A percentile compares a stretch with the other conserved stretches of the same genome.
Evolutionary conservation across 148 eudicot species (phyloP).

Genomic region (Rhododendron mucronatum): DNA sequence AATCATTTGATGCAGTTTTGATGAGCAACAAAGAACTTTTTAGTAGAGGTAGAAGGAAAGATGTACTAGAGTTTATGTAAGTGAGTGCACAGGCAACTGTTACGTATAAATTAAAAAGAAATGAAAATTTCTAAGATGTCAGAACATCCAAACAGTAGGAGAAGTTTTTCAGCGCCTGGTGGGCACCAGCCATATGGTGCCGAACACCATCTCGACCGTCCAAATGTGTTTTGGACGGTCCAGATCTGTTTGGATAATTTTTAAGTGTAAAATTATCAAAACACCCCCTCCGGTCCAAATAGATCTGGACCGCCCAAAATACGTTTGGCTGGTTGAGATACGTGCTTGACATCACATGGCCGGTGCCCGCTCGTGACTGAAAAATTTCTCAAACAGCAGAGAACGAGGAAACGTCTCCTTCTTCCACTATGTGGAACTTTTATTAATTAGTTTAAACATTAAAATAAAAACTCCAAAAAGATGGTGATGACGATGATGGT

Average conservation of each 20-base stretch:
- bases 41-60: constrained; percentile 15
- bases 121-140: constrained; percentile 19
- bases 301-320: too few species aligned
- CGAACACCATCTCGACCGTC: too few species aligned
- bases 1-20: constrained; percentile 30
- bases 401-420: constrained; percentile 33
- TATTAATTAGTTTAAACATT: not conserved
- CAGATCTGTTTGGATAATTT: too few species aligned
- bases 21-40: constrained; percentile 22
- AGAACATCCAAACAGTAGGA: constrained; percentile 22
- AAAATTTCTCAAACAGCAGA: not conserved
- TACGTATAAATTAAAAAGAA: not conserved
- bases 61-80: not conserved
- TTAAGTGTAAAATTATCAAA: too few species aligned
- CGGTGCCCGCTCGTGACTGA: too few species aligned
- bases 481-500: not conserved
- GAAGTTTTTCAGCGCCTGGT: too few species aligned
- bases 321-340: too few species aligned
- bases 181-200: too few species aligned
- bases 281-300: too few species aligned
- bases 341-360: too few species aligned
- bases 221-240: too few species aligned
- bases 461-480: not conserved
- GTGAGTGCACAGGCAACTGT: not conserved
- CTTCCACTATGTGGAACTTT: constrained; percentile 12